phyloP scores from a whole-genome alignment of 176 grass and related monocot genomes.

The Triticum turgidum region DNA sequence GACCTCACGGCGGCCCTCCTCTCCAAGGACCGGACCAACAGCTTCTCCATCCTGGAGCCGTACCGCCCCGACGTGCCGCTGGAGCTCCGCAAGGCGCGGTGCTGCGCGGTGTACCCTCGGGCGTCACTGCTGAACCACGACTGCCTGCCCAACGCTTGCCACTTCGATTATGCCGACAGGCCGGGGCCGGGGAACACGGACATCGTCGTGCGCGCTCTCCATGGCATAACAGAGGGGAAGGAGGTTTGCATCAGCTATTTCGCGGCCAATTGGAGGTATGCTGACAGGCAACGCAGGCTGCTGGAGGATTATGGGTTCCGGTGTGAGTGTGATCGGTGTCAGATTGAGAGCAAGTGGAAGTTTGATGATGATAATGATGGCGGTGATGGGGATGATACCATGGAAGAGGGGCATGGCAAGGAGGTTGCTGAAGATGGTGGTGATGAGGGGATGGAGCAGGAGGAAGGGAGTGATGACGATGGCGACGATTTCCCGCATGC shows the following conservation, averaged over 20 bases:
- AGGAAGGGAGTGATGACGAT: conserved; percentile 5
- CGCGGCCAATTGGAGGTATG: conserved; percentile 52
- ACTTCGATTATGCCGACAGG: conserved; percentile 66
- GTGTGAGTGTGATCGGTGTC: conserved; percentile 81
- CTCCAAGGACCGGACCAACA: conserved; percentile 70
- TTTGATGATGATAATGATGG: conserved; percentile 42
- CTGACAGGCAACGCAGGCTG: conserved; percentile 59
- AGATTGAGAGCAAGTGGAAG: conserved; percentile 76
- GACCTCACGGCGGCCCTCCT: conserved; percentile 63
- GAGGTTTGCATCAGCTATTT: conserved; percentile 92
- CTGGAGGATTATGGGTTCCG: conserved; percentile 74
- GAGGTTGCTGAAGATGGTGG: conserved; percentile 32
- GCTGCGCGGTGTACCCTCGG: conserved; percentile 57
- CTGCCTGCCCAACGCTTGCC: conserved; percentile 81
- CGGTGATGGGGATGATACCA: conserved; percentile 35
- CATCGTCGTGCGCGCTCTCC: conserved; percentile 64
- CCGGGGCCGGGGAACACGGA: conserved; percentile 53
- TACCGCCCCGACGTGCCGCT: conserved; percentile 39
- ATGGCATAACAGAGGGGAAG: conserved; percentile 64
- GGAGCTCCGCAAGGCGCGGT: conserved; percentile 37
- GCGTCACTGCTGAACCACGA: conserved; percentile 84
- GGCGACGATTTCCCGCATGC: conserved; percentile 56
- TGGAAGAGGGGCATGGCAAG: conserved; percentile 53
- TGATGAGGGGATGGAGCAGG: conserved; percentile 47
- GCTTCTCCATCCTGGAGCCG: conserved; percentile 81